These are phyloP conservation scores for Botrytis fabae DNA, from an alignment of 2,329 filamentous ascomycete species.

Conservation along the genomic window DNA sequence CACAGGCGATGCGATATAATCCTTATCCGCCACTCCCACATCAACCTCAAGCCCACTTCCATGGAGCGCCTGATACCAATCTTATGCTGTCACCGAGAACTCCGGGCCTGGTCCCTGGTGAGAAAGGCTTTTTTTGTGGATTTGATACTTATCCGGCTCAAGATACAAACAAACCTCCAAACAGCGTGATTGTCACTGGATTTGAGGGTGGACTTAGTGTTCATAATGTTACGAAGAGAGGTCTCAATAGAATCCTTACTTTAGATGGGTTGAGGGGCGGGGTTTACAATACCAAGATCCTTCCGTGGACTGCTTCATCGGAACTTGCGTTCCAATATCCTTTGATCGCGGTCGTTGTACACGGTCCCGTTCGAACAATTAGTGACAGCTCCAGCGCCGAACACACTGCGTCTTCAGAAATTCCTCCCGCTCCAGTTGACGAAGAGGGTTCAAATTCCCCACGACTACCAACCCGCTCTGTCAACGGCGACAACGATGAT, in stretches of 20 bases:
- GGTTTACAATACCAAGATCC: slow-evolving; percentile 78
- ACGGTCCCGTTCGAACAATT: slow-evolving; percentile 64
- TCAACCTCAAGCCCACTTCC: slow-evolving; percentile 75
- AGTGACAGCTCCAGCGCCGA: slow-evolving; percentile 32
- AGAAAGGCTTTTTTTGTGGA: slow-evolving; percentile 74
- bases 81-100: slow-evolving; percentile 52
- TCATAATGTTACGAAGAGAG: slow-evolving; percentile 69
- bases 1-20: slow-evolving; percentile 45
- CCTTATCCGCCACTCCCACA: slow-evolving; percentile 69
- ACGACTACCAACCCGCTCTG: slow-evolving; percentile 43
- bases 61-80: slow-evolving; percentile 72
- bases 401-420: slow-evolving; percentile 30
- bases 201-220: slow-evolving; percentile 80
- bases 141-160: slow-evolving; percentile 68
- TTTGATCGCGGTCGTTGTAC: slow-evolving; percentile 75
- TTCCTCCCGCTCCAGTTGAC: slow-evolving; percentile 25
- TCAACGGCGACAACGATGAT: slow-evolving; percentile 37
- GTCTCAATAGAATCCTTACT: slow-evolving; percentile 66
- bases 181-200: slow-evolving; percentile 73
- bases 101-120: slow-evolving; percentile 60
- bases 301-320: slow-evolving; percentile 64
- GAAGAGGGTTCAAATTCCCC: slow-evolving; percentile 39
- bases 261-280: slow-evolving; percentile 77
- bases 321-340: slow-evolving; percentile 62
- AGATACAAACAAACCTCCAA: slow-evolving; percentile 40